These are phyloP conservation scores for Globisporangium spiculum DNA, from an alignment of 352 stramenopile genomes.

Conservation along the genomic window DNA sequence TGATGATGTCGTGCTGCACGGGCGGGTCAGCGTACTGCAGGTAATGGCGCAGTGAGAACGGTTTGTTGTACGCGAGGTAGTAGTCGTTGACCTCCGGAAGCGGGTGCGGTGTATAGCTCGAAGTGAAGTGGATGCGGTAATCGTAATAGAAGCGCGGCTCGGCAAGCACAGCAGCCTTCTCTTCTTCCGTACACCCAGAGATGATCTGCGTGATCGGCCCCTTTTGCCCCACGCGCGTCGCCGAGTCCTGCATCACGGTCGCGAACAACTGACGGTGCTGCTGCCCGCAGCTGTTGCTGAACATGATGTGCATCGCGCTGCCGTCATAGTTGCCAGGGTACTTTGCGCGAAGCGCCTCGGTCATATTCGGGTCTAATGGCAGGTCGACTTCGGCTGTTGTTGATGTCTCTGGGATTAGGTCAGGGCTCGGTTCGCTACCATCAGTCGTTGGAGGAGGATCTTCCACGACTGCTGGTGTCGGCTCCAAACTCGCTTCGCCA, in stretches of 20 bases:
- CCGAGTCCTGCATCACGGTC: constrained; percentile 23
- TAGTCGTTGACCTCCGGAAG: constrained; percentile 19
- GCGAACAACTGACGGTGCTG: constrained; percentile 18
- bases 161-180: constrained; percentile 9
- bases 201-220: constrained; percentile 34
- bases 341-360: background rate
- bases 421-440: background rate
- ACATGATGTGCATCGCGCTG: constrained; percentile 26
- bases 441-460: background rate
- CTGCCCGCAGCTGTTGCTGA: constrained; percentile 28
- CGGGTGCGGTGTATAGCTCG: constrained; percentile 19
- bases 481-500: background rate
- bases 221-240: constrained; percentile 18
- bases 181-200: constrained; percentile 18
- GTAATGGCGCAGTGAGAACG: constrained; percentile 26
- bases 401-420: background rate
- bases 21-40: constrained; percentile 23
- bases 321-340: constrained; percentile 16
- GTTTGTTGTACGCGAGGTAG: constrained; percentile 31
- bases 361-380: background rate
- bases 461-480: background rate
- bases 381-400: constrained; percentile 9
- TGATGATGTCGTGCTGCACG: constrained; percentile 21
- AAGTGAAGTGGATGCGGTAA: constrained; percentile 26
- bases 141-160: constrained; percentile 28